Conservation (phyloP, 495 filamentous ascomycete genomes). For the Neurospora sp. region DNA sequence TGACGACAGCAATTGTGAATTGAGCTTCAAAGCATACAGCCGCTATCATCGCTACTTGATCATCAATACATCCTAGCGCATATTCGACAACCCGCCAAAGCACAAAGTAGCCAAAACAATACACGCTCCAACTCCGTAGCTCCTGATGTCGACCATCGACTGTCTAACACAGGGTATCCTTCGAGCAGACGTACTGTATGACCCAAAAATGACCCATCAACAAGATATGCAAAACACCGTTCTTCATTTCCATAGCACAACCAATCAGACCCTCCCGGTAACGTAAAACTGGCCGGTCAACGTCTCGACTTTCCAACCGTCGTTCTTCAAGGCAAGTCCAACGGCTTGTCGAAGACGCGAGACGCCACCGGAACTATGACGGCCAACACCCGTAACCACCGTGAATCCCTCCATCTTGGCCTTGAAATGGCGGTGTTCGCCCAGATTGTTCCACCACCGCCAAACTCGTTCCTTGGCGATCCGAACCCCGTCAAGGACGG, state of each 20-base stretch:
- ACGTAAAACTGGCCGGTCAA: slow-evolving; percentile 56
- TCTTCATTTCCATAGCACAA: not conserved
- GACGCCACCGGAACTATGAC: slow-evolving; percentile 67
- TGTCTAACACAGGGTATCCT: not conserved
- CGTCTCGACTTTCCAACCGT: slow-evolving; percentile 76
- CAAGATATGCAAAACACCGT: not conserved
- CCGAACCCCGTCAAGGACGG: slow-evolving; percentile 64
- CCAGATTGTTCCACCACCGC: slow-evolving; percentile 71
- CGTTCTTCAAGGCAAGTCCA: slow-evolving; percentile 56
- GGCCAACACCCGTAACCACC: slow-evolving; percentile 73
- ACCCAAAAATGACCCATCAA: not conserved
- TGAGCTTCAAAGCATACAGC: not conserved
- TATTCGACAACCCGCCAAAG: not conserved
- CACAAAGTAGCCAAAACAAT: not conserved
- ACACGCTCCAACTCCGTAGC: not conserved
- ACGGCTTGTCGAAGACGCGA: slow-evolving; percentile 74
- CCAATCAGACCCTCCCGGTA: slow-evolving; percentile 36
- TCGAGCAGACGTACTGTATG: not conserved
- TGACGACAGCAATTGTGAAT: not conserved
- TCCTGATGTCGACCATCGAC: not conserved
- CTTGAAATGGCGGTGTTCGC: slow-evolving; percentile 43
- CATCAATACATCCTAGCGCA: not conserved
- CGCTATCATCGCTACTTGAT: not conserved
- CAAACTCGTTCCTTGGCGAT: slow-evolving; percentile 59
- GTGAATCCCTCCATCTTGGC: slow-evolving; percentile 41